These are phyloP conservation scores for Phylloporus sp. DNA, from an alignment of 1,284 basidiomycete genomes.

Conservation along the genomic window DNA sequence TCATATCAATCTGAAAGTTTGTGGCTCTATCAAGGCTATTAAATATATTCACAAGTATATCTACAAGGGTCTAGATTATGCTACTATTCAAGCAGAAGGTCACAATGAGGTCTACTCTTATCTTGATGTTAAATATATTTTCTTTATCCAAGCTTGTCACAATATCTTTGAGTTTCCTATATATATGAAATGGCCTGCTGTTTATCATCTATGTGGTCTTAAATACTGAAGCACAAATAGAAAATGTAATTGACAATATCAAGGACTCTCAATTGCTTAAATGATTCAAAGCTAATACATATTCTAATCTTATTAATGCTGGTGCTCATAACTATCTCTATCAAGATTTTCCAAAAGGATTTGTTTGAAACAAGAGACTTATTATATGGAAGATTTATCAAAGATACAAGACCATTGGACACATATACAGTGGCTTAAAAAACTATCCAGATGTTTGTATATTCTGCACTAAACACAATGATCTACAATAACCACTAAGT, in stretches of 20 bases:
- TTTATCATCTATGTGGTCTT: conserved; percentile 37
- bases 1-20: background rate
- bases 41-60: background rate
- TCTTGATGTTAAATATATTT: conserved; percentile 25
- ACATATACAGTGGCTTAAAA: no score
- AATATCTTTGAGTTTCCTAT: conserved; percentile 28
- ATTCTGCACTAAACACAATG: no score
- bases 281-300: conserved; percentile 46
- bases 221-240: conserved; percentile 23
- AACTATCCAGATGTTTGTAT: no score
- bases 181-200: conserved; percentile 20
- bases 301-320: conserved; percentile 27
- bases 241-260: conserved; percentile 17
- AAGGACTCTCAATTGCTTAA: conserved; percentile 29
- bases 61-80: background rate
- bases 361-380: conserved; percentile 15
- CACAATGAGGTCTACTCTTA: conserved; percentile 17
- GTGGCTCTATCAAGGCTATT: background rate
- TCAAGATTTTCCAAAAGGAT: conserved; percentile 45
- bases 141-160: conserved; percentile 14
- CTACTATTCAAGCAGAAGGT: background rate
- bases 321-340: conserved; percentile 40
- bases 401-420: conserved; percentile 34
- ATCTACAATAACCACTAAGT: no score
- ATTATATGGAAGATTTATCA: background rate